These are phyloP conservation scores for Bretziella fagacearum DNA, from an alignment of 2,329 filamentous ascomycete genomes.

Conservation along the genomic window DNA sequence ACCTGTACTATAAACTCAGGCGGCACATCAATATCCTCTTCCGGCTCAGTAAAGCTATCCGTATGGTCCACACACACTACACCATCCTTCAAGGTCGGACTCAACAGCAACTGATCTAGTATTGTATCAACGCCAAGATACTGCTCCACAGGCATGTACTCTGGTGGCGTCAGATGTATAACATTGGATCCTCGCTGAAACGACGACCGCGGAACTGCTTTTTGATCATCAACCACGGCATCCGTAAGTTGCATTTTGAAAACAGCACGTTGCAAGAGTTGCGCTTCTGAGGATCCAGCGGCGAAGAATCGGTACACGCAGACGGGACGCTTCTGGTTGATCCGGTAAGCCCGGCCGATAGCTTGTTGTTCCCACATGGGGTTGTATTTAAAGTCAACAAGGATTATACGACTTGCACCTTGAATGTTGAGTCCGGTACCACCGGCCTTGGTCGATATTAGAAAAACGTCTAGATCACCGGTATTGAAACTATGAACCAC, in stretches of 20 bases:
- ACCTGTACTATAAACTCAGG: constrained; percentile 3
- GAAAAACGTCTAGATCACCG: constrained; percentile 39
- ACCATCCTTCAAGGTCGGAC: background rate
- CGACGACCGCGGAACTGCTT: constrained; percentile 48
- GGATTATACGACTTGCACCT: constrained; percentile 69
- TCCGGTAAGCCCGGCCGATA: constrained; percentile 67
- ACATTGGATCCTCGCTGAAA: constrained; percentile 23
- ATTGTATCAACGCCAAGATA: constrained; percentile 8
- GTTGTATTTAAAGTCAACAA: constrained; percentile 72
- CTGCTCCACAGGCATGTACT: constrained; percentile 1
- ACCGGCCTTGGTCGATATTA: constrained; percentile 73
- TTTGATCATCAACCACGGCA: constrained; percentile 71
- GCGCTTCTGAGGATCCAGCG: constrained; percentile 64
- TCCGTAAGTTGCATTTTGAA: constrained; percentile 71
- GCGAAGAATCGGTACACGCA: constrained; percentile 70
- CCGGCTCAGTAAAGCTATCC: constrained; percentile 12
- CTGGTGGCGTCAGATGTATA: background rate
- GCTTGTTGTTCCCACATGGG: constrained; percentile 74
- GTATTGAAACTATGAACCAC: constrained; percentile 54
- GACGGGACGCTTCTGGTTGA: constrained; percentile 66
- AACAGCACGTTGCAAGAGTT: constrained; percentile 53
- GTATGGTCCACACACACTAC: constrained; percentile 12
- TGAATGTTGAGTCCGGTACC: constrained; percentile 71
- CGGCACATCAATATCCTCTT: constrained; percentile 7
- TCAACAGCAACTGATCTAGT: constrained; percentile 30